These are phyloP conservation scores for Neoboletus subvelutipes DNA, from an alignment of 768 basidiomycete species.

Conservation along the genomic window DNA sequence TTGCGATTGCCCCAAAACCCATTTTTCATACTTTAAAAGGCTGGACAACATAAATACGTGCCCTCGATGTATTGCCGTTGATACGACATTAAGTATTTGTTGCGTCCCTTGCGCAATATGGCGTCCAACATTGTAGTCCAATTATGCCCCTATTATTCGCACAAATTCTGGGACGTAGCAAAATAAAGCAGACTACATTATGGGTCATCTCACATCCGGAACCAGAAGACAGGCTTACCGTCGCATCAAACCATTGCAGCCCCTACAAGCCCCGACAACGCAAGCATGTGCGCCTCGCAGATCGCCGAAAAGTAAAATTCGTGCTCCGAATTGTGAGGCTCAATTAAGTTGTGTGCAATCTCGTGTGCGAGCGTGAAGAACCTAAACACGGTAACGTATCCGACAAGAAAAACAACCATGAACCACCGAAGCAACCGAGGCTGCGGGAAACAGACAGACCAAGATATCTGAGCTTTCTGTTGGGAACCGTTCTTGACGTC, in stretches of 20 bases:
- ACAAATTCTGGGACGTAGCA: not conserved
- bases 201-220: too few relatives aligned
- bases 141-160: not conserved
- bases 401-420: not conserved
- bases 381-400: constrained; percentile 33
- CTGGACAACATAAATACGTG: too few relatives aligned
- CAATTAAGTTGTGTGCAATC: constrained; percentile 88
- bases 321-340: constrained; percentile 86
- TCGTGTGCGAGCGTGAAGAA: constrained; percentile 93
- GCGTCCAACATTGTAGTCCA: not conserved
- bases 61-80: too few relatives aligned
- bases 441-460: constrained; percentile 42
- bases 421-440: not conserved
- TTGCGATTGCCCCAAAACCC: too few relatives aligned
- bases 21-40: too few relatives aligned
- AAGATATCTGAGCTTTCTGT: constrained; percentile 74
- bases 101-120: too few relatives aligned
- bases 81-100: too few relatives aligned
- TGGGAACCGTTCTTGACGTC: constrained; percentile 56
- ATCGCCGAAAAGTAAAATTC: constrained; percentile 95
- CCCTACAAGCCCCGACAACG: constrained; percentile 37
- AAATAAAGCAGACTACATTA: not conserved
- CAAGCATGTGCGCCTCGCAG: constrained; percentile 62
- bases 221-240: not conserved
- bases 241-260: not conserved